phyloP scores from a whole-genome alignment of 805 yeast species.

The Candida namnaoensis region DNA sequence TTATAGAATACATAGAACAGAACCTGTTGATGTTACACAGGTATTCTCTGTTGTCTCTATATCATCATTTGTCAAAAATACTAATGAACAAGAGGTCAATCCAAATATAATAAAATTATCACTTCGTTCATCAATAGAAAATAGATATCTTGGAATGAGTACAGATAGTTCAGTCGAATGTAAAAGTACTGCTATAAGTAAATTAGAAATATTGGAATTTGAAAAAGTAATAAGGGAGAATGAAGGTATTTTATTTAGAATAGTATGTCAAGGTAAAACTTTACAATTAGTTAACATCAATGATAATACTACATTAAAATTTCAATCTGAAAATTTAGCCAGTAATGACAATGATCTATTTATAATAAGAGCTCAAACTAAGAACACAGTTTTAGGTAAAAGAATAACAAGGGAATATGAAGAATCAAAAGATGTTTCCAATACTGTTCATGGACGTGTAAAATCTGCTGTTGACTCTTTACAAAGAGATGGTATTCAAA shows the following conservation, averaged over 20 bases:
- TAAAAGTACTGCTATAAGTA: slow-evolving; percentile 24
- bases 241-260: slow-evolving; percentile 14
- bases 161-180: slow-evolving; percentile 14
- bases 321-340: slow-evolving; percentile 1
- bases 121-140: slow-evolving; percentile 16
- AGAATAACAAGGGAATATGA: slow-evolving; percentile 6
- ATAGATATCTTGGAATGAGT: slow-evolving; percentile 17
- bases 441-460: slow-evolving; percentile 2
- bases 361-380: slow-evolving; percentile 10
- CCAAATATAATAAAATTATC: slow-evolving; percentile 12
- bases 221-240: slow-evolving; percentile 5
- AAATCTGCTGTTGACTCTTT: slow-evolving; percentile 14
- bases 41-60: slow-evolving; percentile 20
- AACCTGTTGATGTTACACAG: slow-evolving; percentile 22
- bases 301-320: background rate
- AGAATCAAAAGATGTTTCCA: slow-evolving; percentile 7
- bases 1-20: slow-evolving; percentile 10
- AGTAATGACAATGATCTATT: slow-evolving; percentile 4
- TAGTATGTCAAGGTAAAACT: slow-evolving; percentile 8
- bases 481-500: slow-evolving; percentile 10
- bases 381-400: slow-evolving; percentile 8
- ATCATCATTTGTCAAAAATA: background rate
- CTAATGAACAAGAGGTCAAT: background rate
- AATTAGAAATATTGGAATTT: slow-evolving; percentile 17
- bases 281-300: slow-evolving; percentile 1